These are phyloP conservation scores for Phytophthora sojae DNA, from an alignment of 352 stramenopile species.

Conservation along the genomic window DNA sequence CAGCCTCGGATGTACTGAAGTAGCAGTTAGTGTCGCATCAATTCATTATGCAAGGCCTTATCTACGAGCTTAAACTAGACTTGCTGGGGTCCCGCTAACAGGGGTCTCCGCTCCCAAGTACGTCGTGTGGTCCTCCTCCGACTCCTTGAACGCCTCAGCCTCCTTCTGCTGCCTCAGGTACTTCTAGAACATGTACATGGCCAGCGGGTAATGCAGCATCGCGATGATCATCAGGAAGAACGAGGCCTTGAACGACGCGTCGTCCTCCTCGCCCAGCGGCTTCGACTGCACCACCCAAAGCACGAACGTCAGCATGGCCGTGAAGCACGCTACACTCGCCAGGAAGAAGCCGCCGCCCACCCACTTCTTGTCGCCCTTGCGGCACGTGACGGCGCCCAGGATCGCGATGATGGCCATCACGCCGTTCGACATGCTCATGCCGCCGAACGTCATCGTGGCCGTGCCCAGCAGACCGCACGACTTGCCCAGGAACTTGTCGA, in stretches of 20 bases:
- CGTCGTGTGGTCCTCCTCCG: conserved; percentile 16
- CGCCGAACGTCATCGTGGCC: conserved; percentile 51
- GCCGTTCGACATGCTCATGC: conserved; percentile 46
- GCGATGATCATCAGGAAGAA: conserved; percentile 65
- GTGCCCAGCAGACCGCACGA: conserved; percentile 55
- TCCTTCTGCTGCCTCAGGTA: conserved; percentile 25
- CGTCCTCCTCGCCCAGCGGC: conserved; percentile 58
- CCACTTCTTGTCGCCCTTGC: conserved; percentile 24
- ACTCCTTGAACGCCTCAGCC: neutral
- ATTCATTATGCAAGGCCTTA: too few species aligned
- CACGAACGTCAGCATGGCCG: conserved; percentile 20
- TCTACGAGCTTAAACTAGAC: neutral
- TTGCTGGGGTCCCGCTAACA: neutral
- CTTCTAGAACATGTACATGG: conserved; percentile 24
- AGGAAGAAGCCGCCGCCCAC: conserved; percentile 15
- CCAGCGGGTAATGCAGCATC: conserved; percentile 51
- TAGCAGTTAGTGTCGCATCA: too few species aligned
- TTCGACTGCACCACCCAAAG: conserved; percentile 59
- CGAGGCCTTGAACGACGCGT: conserved; percentile 52
- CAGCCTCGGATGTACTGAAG: too few species aligned
- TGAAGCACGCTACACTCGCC: conserved; percentile 8
- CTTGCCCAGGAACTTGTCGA: conserved; percentile 67
- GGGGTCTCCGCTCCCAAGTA: conserved; percentile 13
- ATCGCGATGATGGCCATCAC: conserved; percentile 54
- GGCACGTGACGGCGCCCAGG: conserved; percentile 58